A percentile compares a stretch with the other conserved stretches of the same genome.
These are phyloP conservation scores for Melanomma pulvis-pyrius DNA, from an alignment of 495 filamentous ascomycete species.

Conservation along the genomic window DNA sequence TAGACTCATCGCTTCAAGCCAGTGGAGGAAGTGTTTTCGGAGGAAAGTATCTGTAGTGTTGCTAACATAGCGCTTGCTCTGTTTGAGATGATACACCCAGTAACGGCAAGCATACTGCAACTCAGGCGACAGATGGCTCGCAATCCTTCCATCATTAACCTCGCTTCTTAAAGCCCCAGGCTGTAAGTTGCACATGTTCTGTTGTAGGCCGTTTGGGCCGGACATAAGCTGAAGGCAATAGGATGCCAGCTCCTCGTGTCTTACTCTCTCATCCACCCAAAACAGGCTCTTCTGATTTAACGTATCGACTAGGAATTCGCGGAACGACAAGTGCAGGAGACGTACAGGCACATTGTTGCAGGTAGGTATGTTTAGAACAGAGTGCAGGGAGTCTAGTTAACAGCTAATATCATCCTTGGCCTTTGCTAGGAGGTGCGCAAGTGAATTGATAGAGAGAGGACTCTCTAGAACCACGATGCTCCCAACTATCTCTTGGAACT, in stretches of 20 bases:
- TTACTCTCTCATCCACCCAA: conserved; percentile 47
- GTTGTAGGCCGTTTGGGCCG: conserved; percentile 23
- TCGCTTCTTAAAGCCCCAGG: conserved; percentile 36
- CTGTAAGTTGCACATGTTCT: conserved; percentile 48
- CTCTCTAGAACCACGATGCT: conserved; percentile 35
- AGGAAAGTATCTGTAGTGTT: conserved; percentile 45
- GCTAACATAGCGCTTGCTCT: conserved; percentile 36
- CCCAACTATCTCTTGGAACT: conserved; percentile 38
- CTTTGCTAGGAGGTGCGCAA: conserved; percentile 36
- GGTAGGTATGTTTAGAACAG: conserved; percentile 46
- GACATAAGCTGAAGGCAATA: conserved; percentile 46
- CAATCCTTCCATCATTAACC: conserved; percentile 47
- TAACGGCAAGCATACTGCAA: conserved; percentile 45
- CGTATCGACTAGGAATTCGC: conserved; percentile 54
- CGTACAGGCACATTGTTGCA: conserved; percentile 40
- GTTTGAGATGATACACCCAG: conserved; percentile 53
- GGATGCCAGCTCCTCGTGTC: conserved; percentile 43
- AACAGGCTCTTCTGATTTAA: conserved; percentile 42
- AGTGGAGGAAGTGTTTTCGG: conserved; percentile 50
- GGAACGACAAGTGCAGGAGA: conserved; percentile 56
- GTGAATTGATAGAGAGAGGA: conserved; percentile 40
- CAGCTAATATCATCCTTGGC: conserved; percentile 14
- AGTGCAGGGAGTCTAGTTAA: conserved; percentile 34
- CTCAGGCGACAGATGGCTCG: conserved; percentile 47
- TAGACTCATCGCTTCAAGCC: conserved; percentile 50